Percentiles rank a stretch among this genome's conserved stretches.
Evolutionary conservation across 495 filamentous ascomycete species (phyloP).

Genomic region (Aspergillus baeticus): DNA sequence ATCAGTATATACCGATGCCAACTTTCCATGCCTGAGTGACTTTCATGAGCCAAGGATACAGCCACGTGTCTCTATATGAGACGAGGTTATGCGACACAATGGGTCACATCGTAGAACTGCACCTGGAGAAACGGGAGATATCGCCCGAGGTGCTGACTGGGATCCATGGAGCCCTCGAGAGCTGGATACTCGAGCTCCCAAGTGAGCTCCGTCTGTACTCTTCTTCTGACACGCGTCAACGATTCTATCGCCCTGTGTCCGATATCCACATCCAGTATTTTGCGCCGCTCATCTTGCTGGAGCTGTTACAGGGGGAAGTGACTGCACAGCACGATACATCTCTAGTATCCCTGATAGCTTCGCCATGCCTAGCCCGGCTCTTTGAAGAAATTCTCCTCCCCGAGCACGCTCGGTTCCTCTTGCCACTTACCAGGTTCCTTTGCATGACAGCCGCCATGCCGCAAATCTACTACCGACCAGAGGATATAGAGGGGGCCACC

Average conservation of each 20-base stretch:
- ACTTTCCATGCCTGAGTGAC: neutral
- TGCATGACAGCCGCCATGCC: constrained; percentile 19
- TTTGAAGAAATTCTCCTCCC: constrained; percentile 20
- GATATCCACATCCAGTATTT: constrained; percentile 20
- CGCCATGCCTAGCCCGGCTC: constrained; percentile 17
- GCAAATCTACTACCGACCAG: constrained; percentile 7
- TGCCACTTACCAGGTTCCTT: constrained; percentile 14
- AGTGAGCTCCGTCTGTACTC: neutral
- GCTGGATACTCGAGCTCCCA: neutral
- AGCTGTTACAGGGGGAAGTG: constrained; percentile 18
- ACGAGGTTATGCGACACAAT: neutral
- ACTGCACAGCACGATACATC: neutral
- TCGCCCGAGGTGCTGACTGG: neutral
- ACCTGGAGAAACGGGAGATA: neutral
- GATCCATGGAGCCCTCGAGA: neutral
- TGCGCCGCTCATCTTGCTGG: constrained; percentile 14
- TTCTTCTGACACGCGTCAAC: no score
- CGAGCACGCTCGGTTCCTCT: constrained; percentile 10
- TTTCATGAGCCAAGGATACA: neutral
- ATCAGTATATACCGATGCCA: neutral
- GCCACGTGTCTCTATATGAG: neutral
- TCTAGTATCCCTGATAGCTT: neutral
- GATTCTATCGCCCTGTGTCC: neutral
- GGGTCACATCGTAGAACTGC: neutral
- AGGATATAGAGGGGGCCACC: neutral